Percentiles rank a stretch among this genome's conserved stretches.
These are phyloP conservation scores for Pseudogymnoascus sp. DNA, from an alignment of 2,329 filamentous ascomycete species.

Conservation along the genomic window DNA sequence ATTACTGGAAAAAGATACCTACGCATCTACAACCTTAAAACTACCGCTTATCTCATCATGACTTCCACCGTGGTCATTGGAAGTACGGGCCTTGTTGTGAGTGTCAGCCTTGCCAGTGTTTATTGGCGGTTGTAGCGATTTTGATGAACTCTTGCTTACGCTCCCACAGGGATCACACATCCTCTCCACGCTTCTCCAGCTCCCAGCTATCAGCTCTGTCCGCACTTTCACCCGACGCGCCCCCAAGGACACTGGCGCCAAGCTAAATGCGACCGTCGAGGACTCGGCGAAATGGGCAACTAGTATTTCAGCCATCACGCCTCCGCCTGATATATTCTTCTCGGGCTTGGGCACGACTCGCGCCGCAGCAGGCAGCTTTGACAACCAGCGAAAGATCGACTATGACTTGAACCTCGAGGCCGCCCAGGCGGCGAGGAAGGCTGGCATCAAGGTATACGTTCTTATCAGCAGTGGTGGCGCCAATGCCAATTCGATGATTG, in stretches of 20 bases:
- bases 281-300: slow-evolving; percentile 63
- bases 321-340: slow-evolving; percentile 58
- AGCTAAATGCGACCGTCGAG: slow-evolving; percentile 56
- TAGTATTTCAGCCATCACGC: slow-evolving; percentile 45
- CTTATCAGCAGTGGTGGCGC: slow-evolving; percentile 32
- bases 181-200: slow-evolving; percentile 53
- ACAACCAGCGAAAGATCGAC: slow-evolving; percentile 79
- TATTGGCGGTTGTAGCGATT: background rate
- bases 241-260: slow-evolving; percentile 42
- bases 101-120: slow-evolving; percentile 16
- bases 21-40: background rate
- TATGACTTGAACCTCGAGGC: slow-evolving; percentile 76
- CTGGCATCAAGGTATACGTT: slow-evolving; percentile 61
- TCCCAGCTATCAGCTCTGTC: slow-evolving; percentile 44
- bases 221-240: slow-evolving; percentile 55
- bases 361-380: slow-evolving; percentile 63
- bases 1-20: background rate
- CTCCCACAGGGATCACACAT: slow-evolving; percentile 56
- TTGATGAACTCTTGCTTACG: background rate
- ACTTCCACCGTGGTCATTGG: slow-evolving; percentile 37
- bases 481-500: slow-evolving; percentile 43
- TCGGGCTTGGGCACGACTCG: slow-evolving; percentile 75
- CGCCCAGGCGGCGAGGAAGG: slow-evolving; percentile 63
- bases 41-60: slow-evolving; percentile 28
- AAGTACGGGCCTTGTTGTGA: slow-evolving; percentile 41